These are phyloP conservation scores for Alnus glutinosa DNA, from an alignment of 306 rosid genomes.

Conservation along the genomic window DNA sequence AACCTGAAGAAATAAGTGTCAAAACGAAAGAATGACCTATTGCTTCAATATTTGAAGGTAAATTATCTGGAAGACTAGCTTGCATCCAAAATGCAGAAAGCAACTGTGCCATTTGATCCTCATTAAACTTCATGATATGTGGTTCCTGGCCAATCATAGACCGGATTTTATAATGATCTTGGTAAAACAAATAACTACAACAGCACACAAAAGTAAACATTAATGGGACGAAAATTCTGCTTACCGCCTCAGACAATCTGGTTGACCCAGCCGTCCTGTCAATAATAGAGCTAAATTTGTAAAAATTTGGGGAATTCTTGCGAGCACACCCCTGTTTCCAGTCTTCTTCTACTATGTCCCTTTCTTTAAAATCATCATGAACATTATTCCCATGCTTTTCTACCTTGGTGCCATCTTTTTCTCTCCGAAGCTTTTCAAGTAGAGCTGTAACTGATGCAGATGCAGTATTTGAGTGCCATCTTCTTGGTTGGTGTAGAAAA, in stretches of 20 bases:
- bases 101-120: constrained; percentile 85
- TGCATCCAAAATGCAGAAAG: constrained; percentile 94
- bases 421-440: constrained; percentile 89
- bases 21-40: constrained; percentile 73
- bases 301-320: constrained; percentile 68
- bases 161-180: constrained; percentile 9
- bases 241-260: constrained; percentile 58
- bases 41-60: constrained; percentile 89
- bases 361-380: constrained; percentile 53
- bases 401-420: constrained; percentile 50
- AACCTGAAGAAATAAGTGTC: constrained; percentile 64
- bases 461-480: constrained; percentile 58
- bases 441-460: constrained; percentile 84
- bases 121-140: constrained; percentile 69
- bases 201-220: constrained; percentile 16
- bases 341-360: constrained; percentile 51
- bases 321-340: constrained; percentile 62
- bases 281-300: constrained; percentile 62
- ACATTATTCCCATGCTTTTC: constrained; percentile 42
- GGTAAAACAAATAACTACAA: constrained; percentile 10
- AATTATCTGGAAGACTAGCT: constrained; percentile 76
- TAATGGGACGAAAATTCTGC: constrained; percentile 25
- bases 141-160: constrained; percentile 67
- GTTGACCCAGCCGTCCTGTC: constrained; percentile 64
- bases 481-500: constrained; percentile 58